Evolutionary conservation across 2,329 filamentous ascomycete species (phyloP).

Genomic region (Pseudogymnoascus sp.): DNA sequence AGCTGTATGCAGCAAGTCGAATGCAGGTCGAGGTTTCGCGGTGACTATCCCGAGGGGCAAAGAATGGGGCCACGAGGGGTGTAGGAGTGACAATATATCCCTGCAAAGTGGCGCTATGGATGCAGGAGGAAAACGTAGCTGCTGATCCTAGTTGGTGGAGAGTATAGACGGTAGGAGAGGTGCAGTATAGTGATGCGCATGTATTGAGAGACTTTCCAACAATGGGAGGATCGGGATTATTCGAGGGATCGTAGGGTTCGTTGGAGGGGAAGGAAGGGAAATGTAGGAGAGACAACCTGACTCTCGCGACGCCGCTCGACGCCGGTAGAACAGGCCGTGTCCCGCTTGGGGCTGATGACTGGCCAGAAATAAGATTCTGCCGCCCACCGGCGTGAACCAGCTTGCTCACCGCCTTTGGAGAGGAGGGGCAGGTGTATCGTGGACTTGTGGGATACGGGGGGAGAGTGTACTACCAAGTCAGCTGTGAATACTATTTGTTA

Average conservation of each 20-base stretch:
- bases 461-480: not conserved
- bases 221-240: not conserved
- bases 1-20: not conserved
- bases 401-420: not conserved
- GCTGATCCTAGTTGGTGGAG: not conserved
- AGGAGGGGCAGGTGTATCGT: not conserved
- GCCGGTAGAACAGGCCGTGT: not conserved
- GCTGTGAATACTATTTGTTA: not conserved
- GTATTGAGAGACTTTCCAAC: not conserved
- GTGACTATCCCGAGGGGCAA: not conserved
- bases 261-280: not conserved
- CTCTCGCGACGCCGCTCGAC: not conserved
- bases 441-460: not conserved
- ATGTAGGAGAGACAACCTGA: not conserved
- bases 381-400: not conserved
- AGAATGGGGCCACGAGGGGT: not conserved
- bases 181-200: not conserved
- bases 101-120: slow-evolving; percentile 4
- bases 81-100: not conserved
- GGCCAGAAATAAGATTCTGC: not conserved
- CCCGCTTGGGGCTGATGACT: not conserved
- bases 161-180: not conserved
- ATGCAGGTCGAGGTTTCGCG: not conserved
- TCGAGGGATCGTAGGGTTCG: not conserved
- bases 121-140: not conserved